These are phyloP conservation scores for Cystobasidium slooffiae DNA, from an alignment of 1,284 basidiomycete species.

Conservation along the genomic window DNA sequence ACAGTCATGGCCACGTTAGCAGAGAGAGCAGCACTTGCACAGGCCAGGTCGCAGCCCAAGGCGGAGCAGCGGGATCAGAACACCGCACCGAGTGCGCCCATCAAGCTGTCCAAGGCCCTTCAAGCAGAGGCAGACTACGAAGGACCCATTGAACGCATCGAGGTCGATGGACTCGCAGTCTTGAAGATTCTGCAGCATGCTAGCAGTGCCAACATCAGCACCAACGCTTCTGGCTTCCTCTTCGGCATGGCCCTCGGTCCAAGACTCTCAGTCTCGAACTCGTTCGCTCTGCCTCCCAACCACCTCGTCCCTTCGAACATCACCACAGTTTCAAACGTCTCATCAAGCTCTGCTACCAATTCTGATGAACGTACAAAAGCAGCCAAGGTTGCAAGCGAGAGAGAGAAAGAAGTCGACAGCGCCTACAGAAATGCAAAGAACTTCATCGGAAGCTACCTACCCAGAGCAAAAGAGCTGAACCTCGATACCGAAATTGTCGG, in stretches of 20 bases:
- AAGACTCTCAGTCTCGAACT: slow-evolving; percentile 87
- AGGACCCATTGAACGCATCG: slow-evolving; percentile 38
- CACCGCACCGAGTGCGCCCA: slow-evolving; percentile 19
- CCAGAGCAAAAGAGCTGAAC: slow-evolving; percentile 86
- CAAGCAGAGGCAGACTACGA: slow-evolving; percentile 43
- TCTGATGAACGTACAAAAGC: slow-evolving; percentile 31
- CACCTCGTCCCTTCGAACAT: slow-evolving; percentile 31
- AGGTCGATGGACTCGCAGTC: slow-evolving; percentile 58
- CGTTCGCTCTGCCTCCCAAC: slow-evolving; percentile 75
- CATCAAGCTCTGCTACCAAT: slow-evolving; percentile 8
- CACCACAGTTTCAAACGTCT: slow-evolving; percentile 32
- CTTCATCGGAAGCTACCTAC: slow-evolving; percentile 84
- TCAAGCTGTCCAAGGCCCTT: slow-evolving; percentile 42
- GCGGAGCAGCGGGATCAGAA: slow-evolving; percentile 26
- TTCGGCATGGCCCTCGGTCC: slow-evolving; percentile 91
- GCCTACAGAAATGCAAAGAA: slow-evolving; percentile 52
- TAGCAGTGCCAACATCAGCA: slow-evolving; percentile 64
- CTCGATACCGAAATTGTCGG: slow-evolving; percentile 94
- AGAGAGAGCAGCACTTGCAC: slow-evolving; percentile 41
- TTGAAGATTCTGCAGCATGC: slow-evolving; percentile 85
- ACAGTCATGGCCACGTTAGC: slow-evolving; percentile 38
- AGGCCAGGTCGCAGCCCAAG: slow-evolving; percentile 33
- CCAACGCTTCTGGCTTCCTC: slow-evolving; percentile 78
- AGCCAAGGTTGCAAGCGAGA: not conserved
- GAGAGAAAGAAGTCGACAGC: slow-evolving; percentile 43